These are phyloP conservation scores for Amanita inopinata DNA, from an alignment of 768 basidiomycete genomes.

Conservation along the genomic window DNA sequence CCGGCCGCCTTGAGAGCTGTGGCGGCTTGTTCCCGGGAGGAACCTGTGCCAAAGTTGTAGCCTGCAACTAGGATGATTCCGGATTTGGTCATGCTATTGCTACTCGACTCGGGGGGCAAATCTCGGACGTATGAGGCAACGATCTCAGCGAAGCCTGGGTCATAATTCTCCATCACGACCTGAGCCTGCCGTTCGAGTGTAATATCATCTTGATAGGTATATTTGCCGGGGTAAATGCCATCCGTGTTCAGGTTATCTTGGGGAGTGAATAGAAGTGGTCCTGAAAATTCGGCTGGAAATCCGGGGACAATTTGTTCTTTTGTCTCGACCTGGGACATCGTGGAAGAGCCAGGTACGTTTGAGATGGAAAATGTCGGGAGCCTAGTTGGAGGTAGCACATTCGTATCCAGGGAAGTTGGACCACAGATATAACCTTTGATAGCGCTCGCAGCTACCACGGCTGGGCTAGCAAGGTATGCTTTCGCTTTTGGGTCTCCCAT, in stretches of 20 bases:
- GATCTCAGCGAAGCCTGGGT: slow-evolving; percentile 70
- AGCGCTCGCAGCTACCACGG: slow-evolving; percentile 94
- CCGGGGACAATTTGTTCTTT: slow-evolving; percentile 65
- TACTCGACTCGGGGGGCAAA: slow-evolving; percentile 14
- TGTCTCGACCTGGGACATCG: slow-evolving; percentile 21
- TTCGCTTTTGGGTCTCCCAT: slow-evolving; percentile 96
- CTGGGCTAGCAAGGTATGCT: slow-evolving; percentile 93
- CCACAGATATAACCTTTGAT: slow-evolving; percentile 85
- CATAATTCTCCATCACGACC: slow-evolving; percentile 99
- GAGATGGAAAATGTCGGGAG: slow-evolving; percentile 52
- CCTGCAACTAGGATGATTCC: slow-evolving; percentile 85
- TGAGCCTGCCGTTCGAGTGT: slow-evolving; percentile 90
- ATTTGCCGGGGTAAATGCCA: slow-evolving; percentile 97
- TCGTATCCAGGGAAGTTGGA: slow-evolving; percentile 57
- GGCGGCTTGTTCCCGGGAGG: slow-evolving; percentile 96
- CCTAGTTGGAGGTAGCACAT: slow-evolving; percentile 36
- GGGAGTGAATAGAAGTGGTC: slow-evolving; percentile 84
- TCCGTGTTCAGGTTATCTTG: slow-evolving; percentile 99
- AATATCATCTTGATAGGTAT: slow-evolving; percentile 99
- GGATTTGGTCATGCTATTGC: slow-evolving; percentile 25
- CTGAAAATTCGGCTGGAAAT: slow-evolving; percentile 78
- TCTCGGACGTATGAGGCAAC: slow-evolving; percentile 41
- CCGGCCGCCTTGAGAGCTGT: slow-evolving; percentile 95
- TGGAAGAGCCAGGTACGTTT: slow-evolving; percentile 19
- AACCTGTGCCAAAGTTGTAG: slow-evolving; percentile 98